Evolutionary conservation across 225 moss, liverwort and hornwort species (phyloP).

Genomic region (Marchantia paleacea): DNA sequence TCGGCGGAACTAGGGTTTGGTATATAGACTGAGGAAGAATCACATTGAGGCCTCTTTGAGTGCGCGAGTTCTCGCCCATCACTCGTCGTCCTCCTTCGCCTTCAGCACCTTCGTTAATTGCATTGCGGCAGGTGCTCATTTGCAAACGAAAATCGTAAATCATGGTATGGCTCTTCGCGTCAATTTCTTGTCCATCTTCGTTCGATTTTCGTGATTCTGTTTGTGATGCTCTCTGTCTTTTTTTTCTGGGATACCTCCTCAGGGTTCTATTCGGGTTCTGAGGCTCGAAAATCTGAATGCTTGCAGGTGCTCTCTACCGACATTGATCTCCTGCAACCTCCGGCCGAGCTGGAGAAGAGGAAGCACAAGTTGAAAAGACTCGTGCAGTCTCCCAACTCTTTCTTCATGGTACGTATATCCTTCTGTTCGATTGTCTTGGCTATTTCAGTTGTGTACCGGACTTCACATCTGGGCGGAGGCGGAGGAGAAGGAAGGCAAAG

Average conservation of each 20-base stretch:
- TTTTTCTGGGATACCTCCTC: neutral
- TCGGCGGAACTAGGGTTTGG: slow-evolving; percentile 19
- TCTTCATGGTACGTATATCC: slow-evolving; percentile 29
- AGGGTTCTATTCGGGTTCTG: neutral
- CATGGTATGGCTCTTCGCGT: neutral
- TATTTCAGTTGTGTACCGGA: too few relatives aligned
- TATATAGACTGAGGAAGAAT: neutral
- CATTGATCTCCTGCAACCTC: slow-evolving; percentile 37
- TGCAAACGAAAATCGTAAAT: slow-evolving; percentile 8
- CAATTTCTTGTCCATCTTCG: neutral
- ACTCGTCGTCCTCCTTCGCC: slow-evolving; percentile 3
- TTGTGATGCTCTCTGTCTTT: neutral
- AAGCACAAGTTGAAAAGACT: slow-evolving; percentile 44
- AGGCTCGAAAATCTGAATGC: neutral
- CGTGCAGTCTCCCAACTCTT: slow-evolving; percentile 42
- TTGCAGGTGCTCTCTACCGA: slow-evolving; percentile 40
- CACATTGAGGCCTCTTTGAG: neutral
- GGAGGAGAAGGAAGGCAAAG: too few relatives aligned
- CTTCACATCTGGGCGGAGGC: too few relatives aligned
- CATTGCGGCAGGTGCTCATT: neutral
- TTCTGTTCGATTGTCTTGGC: too few relatives aligned
- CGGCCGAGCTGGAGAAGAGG: slow-evolving; percentile 37
- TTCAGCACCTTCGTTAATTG: neutral
- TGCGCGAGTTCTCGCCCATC: neutral
- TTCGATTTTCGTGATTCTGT: neutral